Percentiles rank a stretch among this genome's conserved stretches.
Evolutionary conservation across 139 green algal species (phyloP).

Genomic region (Micractinium sp.): DNA sequence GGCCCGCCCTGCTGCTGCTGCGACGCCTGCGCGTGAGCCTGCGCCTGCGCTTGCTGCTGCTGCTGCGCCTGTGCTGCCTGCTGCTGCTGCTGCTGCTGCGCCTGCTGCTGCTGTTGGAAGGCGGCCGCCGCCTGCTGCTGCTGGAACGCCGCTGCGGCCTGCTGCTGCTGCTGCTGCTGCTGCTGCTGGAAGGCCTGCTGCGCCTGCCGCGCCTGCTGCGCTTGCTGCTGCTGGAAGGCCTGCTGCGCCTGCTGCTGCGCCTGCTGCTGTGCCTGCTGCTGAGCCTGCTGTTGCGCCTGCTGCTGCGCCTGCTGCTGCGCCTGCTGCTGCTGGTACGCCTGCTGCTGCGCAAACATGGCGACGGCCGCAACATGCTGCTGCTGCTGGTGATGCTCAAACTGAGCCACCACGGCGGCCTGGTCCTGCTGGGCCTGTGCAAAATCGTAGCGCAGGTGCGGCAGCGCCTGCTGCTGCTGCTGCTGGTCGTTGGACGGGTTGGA

Average conservation of each 20-base stretch:
- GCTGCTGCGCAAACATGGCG: constrained; percentile 13
- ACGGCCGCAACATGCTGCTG: neutral
- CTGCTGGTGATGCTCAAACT: constrained; percentile 11
- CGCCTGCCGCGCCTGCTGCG: neutral
- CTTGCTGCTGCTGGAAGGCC: neutral
- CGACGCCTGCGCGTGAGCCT: neutral
- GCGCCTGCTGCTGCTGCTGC: neutral
- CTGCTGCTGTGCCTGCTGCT: constrained; percentile 1
- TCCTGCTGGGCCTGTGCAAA: constrained; percentile 30
- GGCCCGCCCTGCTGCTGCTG: neutral
- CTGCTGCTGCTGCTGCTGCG: neutral
- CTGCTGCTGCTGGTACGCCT: constrained; percentile 18
- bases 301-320: neutral
- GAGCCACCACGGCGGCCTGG: constrained; percentile 6
- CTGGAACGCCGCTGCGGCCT: neutral
- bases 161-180: neutral
- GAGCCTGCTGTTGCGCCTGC: neutral
- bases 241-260: neutral
- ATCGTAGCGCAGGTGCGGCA: constrained; percentile 25
- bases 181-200: neutral
- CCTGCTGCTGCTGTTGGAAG: constrained; percentile 1
- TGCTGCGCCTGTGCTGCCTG: neutral
- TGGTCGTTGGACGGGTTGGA: neutral
- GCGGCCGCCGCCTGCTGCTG: neutral
- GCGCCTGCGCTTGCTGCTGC: neutral